Evolutionary conservation across 2,329 filamentous ascomycete genomes (phyloP), one percentile per base, ranked within the genome.

Genomic region (Aspergillus costaricaensis): DNA sequence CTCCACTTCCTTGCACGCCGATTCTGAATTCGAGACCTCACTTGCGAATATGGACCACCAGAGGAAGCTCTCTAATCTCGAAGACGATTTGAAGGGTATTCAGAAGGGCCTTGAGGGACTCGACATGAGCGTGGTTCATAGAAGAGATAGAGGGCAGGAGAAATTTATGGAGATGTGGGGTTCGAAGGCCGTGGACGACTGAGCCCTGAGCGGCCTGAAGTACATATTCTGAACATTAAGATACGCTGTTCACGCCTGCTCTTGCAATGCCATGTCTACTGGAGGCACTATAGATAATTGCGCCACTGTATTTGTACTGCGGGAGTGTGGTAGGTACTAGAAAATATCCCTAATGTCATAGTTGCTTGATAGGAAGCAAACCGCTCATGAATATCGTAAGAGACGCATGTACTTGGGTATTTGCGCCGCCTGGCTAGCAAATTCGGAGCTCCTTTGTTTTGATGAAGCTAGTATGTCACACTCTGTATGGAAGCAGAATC

Each of bases 101-200:
- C 74, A 76, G 51, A 72, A 70, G 51, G 73, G 71, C 1, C 61
- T 77, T 21, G 67, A 74, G 57, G 65, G 65, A n/a, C 65, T 79
- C 25, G 65, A 77, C 49, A 48, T 74, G 59, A 72, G 74, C 56
- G 62, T 70, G 55, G 58, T 77, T 39, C 66, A 73, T 58, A 70
- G 71, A 39, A 68, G 70, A 25, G 73, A 77, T 57, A 67, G 65
- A 50, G 58, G 55, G 12, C 70, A 67, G 39, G 71, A 72, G 14
- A 70, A 53, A 39, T 74, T 78, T 55, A 58, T 78, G 41, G 70
- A 74, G 44, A 68, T 58, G 53, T 78, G 76, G 76, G 27, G 57
- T 15, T 72, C 44, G 25, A 21, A 17, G 30, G 47, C 15, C 5
- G 23, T 17, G 21, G 6, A 17, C 8, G 19, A 23, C 32, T 50